These are phyloP conservation scores for Tilletia horrida DNA, from an alignment of 1,284 basidiomycete genomes.

Conservation along the genomic window DNA sequence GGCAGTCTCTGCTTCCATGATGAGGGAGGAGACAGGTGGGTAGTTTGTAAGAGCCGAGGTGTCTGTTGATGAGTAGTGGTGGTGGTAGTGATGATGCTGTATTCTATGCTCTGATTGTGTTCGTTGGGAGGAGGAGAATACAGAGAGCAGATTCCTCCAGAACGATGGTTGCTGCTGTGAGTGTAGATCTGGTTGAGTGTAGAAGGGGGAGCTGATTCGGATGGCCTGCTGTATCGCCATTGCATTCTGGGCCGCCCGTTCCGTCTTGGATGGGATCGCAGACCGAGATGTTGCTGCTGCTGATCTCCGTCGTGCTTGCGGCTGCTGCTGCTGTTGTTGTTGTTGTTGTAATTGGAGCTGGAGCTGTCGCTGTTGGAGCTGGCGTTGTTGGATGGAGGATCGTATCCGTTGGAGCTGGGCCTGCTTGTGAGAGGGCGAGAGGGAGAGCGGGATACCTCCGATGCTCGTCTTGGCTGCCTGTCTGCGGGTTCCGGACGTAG, in stretches of 20 bases:
- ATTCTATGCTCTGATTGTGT: no score
- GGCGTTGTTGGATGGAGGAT: no score
- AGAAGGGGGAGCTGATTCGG: neutral
- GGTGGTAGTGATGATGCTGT: neutral
- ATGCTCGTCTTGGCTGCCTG: no score
- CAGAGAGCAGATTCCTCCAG: neutral
- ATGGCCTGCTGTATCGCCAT: neutral
- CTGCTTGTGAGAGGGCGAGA: no score
- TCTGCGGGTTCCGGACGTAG: no score
- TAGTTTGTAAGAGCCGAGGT: no score
- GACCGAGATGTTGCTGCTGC: neutral
- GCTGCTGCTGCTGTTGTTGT: neutral
- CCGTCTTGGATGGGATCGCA: neutral
- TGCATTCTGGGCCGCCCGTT: neutral
- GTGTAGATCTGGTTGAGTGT: neutral
- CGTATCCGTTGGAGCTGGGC: no score
- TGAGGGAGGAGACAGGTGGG: no score
- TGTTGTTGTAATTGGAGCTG: neutral
- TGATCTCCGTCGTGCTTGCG: neutral
- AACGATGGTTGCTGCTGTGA: neutral
- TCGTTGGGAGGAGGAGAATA: neutral
- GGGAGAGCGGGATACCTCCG: no score
- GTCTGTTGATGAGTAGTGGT: neutral
- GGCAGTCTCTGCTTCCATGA: no score
- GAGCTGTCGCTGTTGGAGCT: no score